phyloP scores from a whole-genome alignment of 306 rosid genomes.

The Citrullus colocynthis region DNA sequence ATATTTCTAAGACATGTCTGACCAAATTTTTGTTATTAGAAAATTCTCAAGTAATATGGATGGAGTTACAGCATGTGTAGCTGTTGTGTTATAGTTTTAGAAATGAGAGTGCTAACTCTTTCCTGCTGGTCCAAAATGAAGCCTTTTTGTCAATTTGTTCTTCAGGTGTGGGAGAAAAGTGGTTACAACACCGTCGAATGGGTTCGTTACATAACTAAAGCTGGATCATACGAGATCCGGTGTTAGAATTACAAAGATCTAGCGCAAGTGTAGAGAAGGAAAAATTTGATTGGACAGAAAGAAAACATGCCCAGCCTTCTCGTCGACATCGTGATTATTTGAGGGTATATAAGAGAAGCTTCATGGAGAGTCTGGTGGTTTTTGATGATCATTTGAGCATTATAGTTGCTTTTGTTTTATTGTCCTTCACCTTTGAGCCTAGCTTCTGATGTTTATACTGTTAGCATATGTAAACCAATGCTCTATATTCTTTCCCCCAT shows the following conservation, averaged over 20 bases:
- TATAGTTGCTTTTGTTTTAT: neutral
- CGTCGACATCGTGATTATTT: neutral
- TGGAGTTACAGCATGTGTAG: neutral
- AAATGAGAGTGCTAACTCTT: neutral
- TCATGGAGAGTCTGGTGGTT: neutral
- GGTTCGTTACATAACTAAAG: conserved; percentile 97
- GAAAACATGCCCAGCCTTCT: neutral
- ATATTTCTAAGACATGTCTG: too few species aligned
- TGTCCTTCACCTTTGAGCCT: neutral
- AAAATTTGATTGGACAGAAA: neutral
- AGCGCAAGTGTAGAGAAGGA: neutral
- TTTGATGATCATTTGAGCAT: neutral
- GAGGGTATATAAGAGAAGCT: neutral
- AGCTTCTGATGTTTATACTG: conserved; percentile 6
- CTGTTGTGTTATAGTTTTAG: neutral
- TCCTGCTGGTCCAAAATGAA: neutral
- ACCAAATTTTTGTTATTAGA: neutral
- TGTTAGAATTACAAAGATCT: conserved; percentile 38
- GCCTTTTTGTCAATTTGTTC: neutral
- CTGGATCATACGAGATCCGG: conserved; percentile 89
- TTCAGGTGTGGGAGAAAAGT: conserved; percentile 98
- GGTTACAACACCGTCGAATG: conserved; percentile 98
- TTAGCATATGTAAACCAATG: conserved; percentile 1
- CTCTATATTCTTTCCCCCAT: neutral
- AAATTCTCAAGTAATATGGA: neutral